phyloP scores from a whole-genome alignment of 257 asterid genomes.

The Gardenia jasminoides region DNA sequence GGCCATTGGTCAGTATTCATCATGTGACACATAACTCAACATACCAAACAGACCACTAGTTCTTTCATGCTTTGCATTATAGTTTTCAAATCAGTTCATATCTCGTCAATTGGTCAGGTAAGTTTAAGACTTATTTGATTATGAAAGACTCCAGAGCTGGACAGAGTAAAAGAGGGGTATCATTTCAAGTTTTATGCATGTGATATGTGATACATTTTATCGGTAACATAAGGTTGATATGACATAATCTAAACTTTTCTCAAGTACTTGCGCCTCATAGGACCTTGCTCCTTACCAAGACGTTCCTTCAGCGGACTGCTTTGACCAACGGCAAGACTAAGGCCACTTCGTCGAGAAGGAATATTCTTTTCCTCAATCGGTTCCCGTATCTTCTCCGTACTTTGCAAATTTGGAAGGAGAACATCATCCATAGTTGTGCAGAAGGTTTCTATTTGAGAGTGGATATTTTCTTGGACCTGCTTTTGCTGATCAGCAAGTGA shows the following conservation, averaged over 20 bases:
- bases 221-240: background rate
- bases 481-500: constrained; percentile 68
- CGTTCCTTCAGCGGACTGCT: constrained; percentile 27
- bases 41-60: background rate
- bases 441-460: constrained; percentile 52
- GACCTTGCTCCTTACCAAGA: constrained; percentile 43
- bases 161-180: background rate
- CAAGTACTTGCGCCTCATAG: background rate
- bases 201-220: no score
- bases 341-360: constrained; percentile 60
- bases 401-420: constrained; percentile 55
- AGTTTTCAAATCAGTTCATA: background rate
- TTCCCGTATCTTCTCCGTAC: constrained; percentile 16
- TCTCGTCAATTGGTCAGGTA: background rate
- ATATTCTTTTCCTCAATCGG: constrained; percentile 34
- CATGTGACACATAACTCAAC: no score
- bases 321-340: constrained; percentile 73
- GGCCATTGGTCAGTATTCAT: background rate
- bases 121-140: background rate
- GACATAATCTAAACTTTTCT: background rate
- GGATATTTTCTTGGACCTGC: constrained; percentile 91
- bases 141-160: background rate
- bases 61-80: background rate
- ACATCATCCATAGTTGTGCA: constrained; percentile 66
- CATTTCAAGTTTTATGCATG: background rate